phyloP scores from a whole-genome alignment of 2,329 filamentous ascomycete species.

The Penicillium rolfsii region DNA sequence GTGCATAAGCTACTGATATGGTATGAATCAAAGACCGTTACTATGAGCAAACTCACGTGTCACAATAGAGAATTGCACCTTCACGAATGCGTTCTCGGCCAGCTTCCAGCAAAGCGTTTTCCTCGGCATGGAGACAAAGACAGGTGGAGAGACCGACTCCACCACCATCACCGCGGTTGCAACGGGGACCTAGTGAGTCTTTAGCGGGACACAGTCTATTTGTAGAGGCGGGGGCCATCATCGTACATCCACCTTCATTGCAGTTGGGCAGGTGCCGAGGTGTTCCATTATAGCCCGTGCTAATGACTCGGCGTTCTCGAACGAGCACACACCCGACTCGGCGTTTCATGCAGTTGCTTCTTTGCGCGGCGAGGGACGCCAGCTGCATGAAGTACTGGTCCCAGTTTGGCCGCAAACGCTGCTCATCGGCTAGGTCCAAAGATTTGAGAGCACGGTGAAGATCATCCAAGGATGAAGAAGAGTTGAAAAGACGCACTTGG shows the following conservation, averaged over 20 bases:
- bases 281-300: conserved; percentile 98
- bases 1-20: not conserved
- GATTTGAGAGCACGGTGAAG: conserved; percentile 73
- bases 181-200: conserved; percentile 60
- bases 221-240: not conserved
- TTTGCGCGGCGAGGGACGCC: conserved; percentile 85
- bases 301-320: conserved; percentile 81
- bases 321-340: conserved; percentile 94
- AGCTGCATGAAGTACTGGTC: conserved; percentile 98
- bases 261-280: conserved; percentile 87
- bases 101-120: conserved; percentile 94
- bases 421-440: conserved; percentile 75
- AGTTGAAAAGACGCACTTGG: conserved; percentile 84
- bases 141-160: conserved; percentile 82
- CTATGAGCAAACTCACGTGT: conserved; percentile 59
- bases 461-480: conserved; percentile 69
- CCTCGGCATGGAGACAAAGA: conserved; percentile 95
- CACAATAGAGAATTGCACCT: conserved; percentile 84
- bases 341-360: conserved; percentile 98
- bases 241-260: conserved; percentile 80
- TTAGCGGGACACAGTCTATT: conserved; percentile 5
- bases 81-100: conserved; percentile 86
- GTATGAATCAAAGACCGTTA: not conserved
- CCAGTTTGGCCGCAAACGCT: conserved; percentile 86
- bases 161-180: conserved; percentile 72